Conservation (phyloP, 192 early-diverging fungal genomes). For the Physocladia obscura region DNA sequence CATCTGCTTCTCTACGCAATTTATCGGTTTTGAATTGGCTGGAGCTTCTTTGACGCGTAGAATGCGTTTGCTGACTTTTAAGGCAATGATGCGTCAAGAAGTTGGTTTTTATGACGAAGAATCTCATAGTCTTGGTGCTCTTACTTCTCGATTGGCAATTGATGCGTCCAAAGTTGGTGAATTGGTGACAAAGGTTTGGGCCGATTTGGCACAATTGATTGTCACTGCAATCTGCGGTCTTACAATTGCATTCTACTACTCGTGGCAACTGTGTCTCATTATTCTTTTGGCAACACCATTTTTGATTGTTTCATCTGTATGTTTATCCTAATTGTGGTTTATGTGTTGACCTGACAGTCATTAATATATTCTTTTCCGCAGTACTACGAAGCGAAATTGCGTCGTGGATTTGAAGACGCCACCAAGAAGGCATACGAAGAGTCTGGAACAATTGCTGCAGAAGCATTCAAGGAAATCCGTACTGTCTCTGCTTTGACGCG, state of each 20-base stretch:
- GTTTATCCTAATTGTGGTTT: background rate
- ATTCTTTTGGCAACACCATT: constrained; percentile 69
- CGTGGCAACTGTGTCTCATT: constrained; percentile 81
- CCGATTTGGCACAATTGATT: constrained; percentile 15
- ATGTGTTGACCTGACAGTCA: background rate
- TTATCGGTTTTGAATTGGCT: constrained; percentile 48
- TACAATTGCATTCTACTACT: constrained; percentile 66
- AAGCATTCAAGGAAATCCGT: constrained; percentile 79
- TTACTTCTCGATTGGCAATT: constrained; percentile 77
- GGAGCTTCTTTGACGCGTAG: constrained; percentile 45
- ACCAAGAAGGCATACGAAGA: constrained; percentile 66
- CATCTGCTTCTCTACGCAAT: constrained; percentile 46
- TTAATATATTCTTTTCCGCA: constrained; percentile 44
- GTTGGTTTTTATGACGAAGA: constrained; percentile 61
- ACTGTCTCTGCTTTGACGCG: constrained; percentile 73
- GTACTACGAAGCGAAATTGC: constrained; percentile 59
- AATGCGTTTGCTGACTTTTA: constrained; percentile 42
- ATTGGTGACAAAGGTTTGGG: constrained; percentile 54
- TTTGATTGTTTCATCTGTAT: constrained; percentile 1
- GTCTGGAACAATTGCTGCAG: constrained; percentile 69
- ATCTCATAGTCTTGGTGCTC: constrained; percentile 65
- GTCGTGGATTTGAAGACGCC: constrained; percentile 58
- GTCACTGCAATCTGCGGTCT: constrained; percentile 40
- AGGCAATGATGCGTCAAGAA: constrained; percentile 50
- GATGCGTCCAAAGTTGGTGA: constrained; percentile 65